Evolutionary conservation across 2,329 filamentous ascomycete species (phyloP).

Genomic region (Elsinoe australis): DNA sequence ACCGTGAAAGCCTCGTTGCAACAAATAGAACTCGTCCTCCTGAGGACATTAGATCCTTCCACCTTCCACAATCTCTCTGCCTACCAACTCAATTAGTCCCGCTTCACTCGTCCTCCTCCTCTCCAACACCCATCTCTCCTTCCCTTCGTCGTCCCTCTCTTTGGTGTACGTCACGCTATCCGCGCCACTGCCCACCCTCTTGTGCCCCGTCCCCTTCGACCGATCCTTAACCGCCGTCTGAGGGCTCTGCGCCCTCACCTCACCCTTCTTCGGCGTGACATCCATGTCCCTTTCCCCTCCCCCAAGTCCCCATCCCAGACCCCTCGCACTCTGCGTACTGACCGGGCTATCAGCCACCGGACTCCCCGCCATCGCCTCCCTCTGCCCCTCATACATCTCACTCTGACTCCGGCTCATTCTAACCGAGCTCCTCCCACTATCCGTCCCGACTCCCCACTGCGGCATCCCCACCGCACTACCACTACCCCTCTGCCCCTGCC

Average conservation of each 20-base stretch:
- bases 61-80: conserved; percentile 56
- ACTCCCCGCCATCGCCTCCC: conserved; percentile 3
- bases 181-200: conserved; percentile 41
- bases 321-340: conserved; percentile 15
- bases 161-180: conserved; percentile 63
- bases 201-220: neutral
- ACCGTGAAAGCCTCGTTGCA: neutral
- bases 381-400: conserved; percentile 5
- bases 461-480: neutral
- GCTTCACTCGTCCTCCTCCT: conserved; percentile 57
- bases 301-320: neutral
- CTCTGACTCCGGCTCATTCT: conserved; percentile 13
- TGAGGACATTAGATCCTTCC: conserved; percentile 32
- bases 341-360: conserved; percentile 17
- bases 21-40: neutral
- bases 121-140: conserved; percentile 62
- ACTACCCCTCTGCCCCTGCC: neutral
- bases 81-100: conserved; percentile 58
- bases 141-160: conserved; percentile 54
- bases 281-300: conserved; percentile 16
- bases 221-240: conserved; percentile 22
- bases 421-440: neutral
- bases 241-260: conserved; percentile 13
- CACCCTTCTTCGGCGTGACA: conserved; percentile 21
- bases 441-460: neutral